Conservation (phyloP, 140 eudicot species). For the Oenanthe javanica region DNA sequence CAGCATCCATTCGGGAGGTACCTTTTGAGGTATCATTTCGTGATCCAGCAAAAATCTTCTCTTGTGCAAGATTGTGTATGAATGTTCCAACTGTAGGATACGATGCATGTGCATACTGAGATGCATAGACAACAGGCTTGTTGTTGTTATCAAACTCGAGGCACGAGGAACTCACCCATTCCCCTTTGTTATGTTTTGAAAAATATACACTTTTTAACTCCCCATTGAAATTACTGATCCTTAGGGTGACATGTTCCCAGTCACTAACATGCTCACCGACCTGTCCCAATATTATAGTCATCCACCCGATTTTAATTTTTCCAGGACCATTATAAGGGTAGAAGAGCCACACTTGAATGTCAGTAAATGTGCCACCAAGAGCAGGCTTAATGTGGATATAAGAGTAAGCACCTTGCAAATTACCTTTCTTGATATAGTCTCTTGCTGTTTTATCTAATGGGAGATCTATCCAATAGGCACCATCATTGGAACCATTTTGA, state of each 20-base stretch:
- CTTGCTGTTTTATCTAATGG: constrained; percentile 35
- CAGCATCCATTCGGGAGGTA: not conserved
- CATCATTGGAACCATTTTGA: constrained; percentile 49
- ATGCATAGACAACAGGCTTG: not conserved
- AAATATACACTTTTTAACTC: constrained; percentile 33
- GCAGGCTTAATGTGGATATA: constrained; percentile 54
- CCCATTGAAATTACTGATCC: constrained; percentile 57
- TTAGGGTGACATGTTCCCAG: constrained; percentile 41
- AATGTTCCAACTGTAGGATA: not conserved
- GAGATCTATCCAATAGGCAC: constrained; percentile 55
- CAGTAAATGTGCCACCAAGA: constrained; percentile 63
- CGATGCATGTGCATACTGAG: not conserved
- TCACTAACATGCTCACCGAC: constrained; percentile 27
- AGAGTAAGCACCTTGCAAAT: constrained; percentile 27
- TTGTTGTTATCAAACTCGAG: not conserved
- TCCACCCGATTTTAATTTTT: constrained; percentile 14
- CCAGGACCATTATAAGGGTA: constrained; percentile 44
- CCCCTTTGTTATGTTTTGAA: not conserved
- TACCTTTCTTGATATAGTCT: constrained; percentile 45
- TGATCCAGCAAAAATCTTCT: not conserved
- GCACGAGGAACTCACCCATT: not conserved
- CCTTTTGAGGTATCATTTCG: not conserved
- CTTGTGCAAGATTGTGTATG: not conserved
- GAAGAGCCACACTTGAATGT: constrained; percentile 48
- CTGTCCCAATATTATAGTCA: constrained; percentile 27